Evolutionary conservation across 140 eudicot species (phyloP).

Genomic region (Oenanthe javanica): DNA sequence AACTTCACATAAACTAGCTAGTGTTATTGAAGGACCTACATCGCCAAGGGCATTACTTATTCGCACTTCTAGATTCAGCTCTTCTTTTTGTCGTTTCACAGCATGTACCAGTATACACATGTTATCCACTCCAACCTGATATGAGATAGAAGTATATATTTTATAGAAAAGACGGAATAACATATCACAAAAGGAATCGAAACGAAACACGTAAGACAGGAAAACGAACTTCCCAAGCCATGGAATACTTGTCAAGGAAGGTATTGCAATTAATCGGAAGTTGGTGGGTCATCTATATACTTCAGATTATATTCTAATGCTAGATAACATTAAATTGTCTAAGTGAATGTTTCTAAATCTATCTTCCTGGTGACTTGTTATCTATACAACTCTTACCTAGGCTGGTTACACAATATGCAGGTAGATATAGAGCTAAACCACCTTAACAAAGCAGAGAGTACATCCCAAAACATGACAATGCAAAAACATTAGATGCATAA

Average conservation of each 20-base stretch:
- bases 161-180: not conserved
- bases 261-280: not conserved
- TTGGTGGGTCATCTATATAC: not conserved
- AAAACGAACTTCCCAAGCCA: not conserved
- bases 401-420: constrained; percentile 1
- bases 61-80: constrained; percentile 79
- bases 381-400: not conserved
- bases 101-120: constrained; percentile 98
- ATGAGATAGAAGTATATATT: constrained; percentile 23
- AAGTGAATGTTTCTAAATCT: not conserved
- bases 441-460: not conserved
- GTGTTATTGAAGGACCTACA: constrained; percentile 87
- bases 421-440: not conserved
- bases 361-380: not conserved
- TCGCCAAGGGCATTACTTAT: constrained; percentile 95
- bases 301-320: not conserved
- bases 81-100: constrained; percentile 68
- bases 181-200: not conserved
- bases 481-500: not conserved
- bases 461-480: not conserved
- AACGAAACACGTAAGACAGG: not conserved
- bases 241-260: not conserved
- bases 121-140: constrained; percentile 97
- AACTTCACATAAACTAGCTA: constrained; percentile 38
- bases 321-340: not conserved